Evolutionary conservation across 768 basidiomycete species (phyloP).

Genomic region (Pisolithus albus): DNA sequence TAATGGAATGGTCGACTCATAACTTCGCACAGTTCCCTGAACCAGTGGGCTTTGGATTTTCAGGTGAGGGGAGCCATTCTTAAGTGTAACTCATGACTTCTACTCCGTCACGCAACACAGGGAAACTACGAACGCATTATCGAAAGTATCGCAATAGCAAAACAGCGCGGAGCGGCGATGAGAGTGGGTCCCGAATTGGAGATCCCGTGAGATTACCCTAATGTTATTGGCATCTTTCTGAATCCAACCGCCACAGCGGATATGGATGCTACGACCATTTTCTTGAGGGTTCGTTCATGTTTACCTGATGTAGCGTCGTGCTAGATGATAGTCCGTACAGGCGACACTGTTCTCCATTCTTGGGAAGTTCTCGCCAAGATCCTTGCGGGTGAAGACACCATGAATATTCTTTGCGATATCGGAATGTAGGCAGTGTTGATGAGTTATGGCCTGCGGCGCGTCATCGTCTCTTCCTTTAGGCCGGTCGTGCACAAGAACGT

Average conservation of each 20-base stretch:
- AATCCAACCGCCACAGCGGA: slow-evolving; percentile 45
- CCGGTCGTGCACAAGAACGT: slow-evolving; percentile 97
- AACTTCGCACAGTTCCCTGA: slow-evolving; percentile 62
- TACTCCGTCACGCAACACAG: slow-evolving; percentile 30
- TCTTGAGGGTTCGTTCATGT: slow-evolving; percentile 63
- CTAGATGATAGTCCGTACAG: slow-evolving; percentile 33
- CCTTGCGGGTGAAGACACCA: slow-evolving; percentile 66
- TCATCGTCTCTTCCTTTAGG: slow-evolving; percentile 41
- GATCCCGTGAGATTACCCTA: slow-evolving; percentile 61
- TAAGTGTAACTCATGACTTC: neutral
- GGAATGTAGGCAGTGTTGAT: slow-evolving; percentile 71
- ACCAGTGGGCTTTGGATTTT: slow-evolving; percentile 97
- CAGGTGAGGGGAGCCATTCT: slow-evolving; percentile 43
- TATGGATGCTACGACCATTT: slow-evolving; percentile 99
- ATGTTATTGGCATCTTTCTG: neutral
- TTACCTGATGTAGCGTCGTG: neutral
- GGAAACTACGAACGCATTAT: slow-evolving; percentile 92
- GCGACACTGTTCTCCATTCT: slow-evolving; percentile 92
- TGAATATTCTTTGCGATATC: slow-evolving; percentile 91
- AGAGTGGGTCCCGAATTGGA: slow-evolving; percentile 96
- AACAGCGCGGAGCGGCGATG: slow-evolving; percentile 78
- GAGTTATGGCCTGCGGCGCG: too few relatives aligned
- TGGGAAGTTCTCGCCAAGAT: slow-evolving; percentile 98
- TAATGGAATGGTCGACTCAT: neutral
- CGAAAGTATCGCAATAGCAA: slow-evolving; percentile 81